Conservation (phyloP, 2,329 filamentous ascomycete species). For the Pyrenophora teres region DNA sequence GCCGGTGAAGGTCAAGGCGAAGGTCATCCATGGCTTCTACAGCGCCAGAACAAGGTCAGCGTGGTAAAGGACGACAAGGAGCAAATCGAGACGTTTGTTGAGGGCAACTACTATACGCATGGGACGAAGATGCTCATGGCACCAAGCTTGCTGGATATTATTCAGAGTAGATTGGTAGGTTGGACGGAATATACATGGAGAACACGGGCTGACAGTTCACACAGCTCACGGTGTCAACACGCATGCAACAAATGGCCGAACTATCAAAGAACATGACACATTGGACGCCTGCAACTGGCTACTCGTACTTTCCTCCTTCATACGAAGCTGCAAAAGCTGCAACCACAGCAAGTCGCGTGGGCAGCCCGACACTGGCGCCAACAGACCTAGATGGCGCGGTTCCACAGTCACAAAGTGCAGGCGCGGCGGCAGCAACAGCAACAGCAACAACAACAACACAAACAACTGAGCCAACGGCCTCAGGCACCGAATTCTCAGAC, state of each 20-base stretch:
- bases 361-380: slow-evolving; percentile 37
- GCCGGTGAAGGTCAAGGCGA: slow-evolving; percentile 60
- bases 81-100: slow-evolving; percentile 56
- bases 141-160: slow-evolving; percentile 62
- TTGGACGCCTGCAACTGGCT: slow-evolving; percentile 63
- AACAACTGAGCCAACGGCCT: slow-evolving; percentile 16
- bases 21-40: slow-evolving; percentile 63
- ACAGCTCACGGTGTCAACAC: slow-evolving; percentile 61
- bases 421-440: slow-evolving; percentile 14
- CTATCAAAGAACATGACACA: slow-evolving; percentile 58
- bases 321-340: slow-evolving; percentile 46
- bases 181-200: neutral
- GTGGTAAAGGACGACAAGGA: slow-evolving; percentile 43
- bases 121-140: slow-evolving; percentile 66
- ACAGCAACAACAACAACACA: slow-evolving; percentile 14
- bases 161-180: slow-evolving; percentile 60
- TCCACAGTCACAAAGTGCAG: slow-evolving; percentile 29
- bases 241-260: slow-evolving; percentile 60
- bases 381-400: slow-evolving; percentile 33
- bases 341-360: slow-evolving; percentile 32
- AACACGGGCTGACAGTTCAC: slow-evolving; percentile 6
- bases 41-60: slow-evolving; percentile 55
- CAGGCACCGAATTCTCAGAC: slow-evolving; percentile 39
- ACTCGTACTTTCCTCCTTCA: slow-evolving; percentile 61
- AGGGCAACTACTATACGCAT: slow-evolving; percentile 66